Evolutionary conservation across 2,329 filamentous ascomycete species (phyloP), one percentile per base, ranked within the genome.

Genomic region (Mycogone perniciosa): DNA sequence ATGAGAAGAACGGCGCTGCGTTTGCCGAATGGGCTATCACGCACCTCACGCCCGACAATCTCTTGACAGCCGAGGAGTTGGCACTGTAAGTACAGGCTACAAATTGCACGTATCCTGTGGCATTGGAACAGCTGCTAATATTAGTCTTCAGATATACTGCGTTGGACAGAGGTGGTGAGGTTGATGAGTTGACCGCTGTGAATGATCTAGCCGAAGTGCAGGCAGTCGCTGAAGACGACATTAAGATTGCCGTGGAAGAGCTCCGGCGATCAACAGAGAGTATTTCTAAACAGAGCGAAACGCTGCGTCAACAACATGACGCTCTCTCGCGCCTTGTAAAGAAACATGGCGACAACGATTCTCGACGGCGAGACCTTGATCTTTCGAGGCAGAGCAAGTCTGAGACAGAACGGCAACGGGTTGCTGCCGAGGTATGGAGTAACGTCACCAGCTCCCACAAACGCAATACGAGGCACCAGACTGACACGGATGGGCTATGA

Each of bases 241-340:
- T 88, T 50, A 72, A 73, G 48, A 65, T 71, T 38, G 85, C 85
- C 11, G 81, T 86, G 45, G 74, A 77, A 3, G 79, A 85, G 48
- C 71, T 89, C n/a, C 75, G 79, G 53, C 72, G 72, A 35, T 86
- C 85, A 1, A 88, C 85, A 1, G 75, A 75, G 13, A 76, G 76
- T 13, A 85, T 88, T 30, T 74, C 79, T 54, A 77, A 78, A 64
- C 85, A 88, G 60, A 82, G 76, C 30, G 79, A 82, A 60, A 71
- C 76, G 0, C 63, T 89, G 13, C 75, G 76, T 50, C 72, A 76
- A 46, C 85, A 89, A 63, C 79, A 81, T 53, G 76, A 80, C 57
- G 82, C 82, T 7, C 64, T 88, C 47, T 73, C 74, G 33, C 57
- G 71, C 70, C 37, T 77, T 70, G 68, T 77, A 4, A 74, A 74